phyloP scores from a whole-genome alignment of 225 moss, liverwort and hornwort genomes.

The Bryum argenteum region DNA sequence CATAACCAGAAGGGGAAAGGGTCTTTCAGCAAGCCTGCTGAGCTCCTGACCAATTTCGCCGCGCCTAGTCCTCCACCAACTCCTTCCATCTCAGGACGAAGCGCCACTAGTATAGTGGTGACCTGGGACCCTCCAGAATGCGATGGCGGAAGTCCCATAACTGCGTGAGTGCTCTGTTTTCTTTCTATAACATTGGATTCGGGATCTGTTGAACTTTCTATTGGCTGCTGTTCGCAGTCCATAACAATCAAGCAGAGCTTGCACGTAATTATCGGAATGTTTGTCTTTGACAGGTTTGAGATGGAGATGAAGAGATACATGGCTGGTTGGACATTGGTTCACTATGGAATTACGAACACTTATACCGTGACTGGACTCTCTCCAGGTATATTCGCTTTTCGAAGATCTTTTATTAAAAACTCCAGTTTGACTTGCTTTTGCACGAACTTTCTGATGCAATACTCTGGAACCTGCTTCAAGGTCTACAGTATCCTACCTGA shows the following conservation, averaged over 20 bases:
- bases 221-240: neutral
- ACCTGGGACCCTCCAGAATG: conserved; percentile 41
- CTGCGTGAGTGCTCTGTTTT: conserved; percentile 41
- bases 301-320: conserved; percentile 38
- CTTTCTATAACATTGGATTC: conserved; percentile 5
- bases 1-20: conserved; percentile 52
- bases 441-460: neutral
- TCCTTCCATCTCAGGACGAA: conserved; percentile 37
- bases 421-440: conserved; percentile 20
- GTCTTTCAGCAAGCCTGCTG: conserved; percentile 38
- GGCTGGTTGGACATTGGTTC: conserved; percentile 38
- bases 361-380: conserved; percentile 42
- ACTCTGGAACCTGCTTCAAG: neutral
- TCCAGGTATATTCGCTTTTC: conserved; percentile 35
- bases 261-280: conserved; percentile 9
- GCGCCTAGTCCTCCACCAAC: conserved; percentile 42
- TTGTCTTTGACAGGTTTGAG: conserved; percentile 39
- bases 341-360: conserved; percentile 34
- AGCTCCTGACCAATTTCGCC: conserved; percentile 44
- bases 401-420: neutral
- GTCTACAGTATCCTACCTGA: neutral
- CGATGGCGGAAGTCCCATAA: conserved; percentile 55
- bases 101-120: conserved; percentile 35
- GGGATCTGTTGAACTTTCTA: conserved; percentile 9
- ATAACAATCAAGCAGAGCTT: conserved; percentile 8